Evolutionary conservation across 331 rosid genomes (phyloP), one percentile per base, ranked within the genome.

Genomic region (Pyrus hybrid): DNA sequence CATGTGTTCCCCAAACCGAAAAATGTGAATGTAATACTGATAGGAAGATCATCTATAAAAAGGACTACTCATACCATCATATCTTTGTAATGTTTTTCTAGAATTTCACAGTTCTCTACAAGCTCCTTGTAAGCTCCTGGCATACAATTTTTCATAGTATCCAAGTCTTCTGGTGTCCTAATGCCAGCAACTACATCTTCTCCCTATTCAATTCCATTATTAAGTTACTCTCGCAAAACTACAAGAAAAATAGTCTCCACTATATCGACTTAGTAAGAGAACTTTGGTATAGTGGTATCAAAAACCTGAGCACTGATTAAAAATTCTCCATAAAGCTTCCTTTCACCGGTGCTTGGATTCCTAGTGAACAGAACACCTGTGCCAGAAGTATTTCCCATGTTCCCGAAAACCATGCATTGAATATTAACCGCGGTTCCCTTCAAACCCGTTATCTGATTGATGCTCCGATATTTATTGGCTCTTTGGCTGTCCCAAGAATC

Each of bases 111-210:
- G 70, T 95, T 95, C 85, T 92, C 90, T 74, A 73, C 92, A 49
- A 95, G 97, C 81, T 95, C 99, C 84, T 83, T 79, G 85, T 90
- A 92, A 57, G 99, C 97, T 76, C 86, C 96, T 62, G 97, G 96
- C 97, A 95, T 87, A 85, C 91, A 88, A 70, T 57, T 67, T 80
- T 89, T 88, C 99, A 95, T 95, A 70, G 88, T 79, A 73, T 85
- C 88, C 77, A 95, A 68, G 77, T 91, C 97, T 75, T 92, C 88
- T 14, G 99, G 99, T 53, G 99, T 95, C 85, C 99, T 84, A 73
- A 95, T 92, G 68, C 99, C 99, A 1, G 99, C 97, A 83, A 95
- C 99, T 12, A 95, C 99, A 79, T 95, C 99, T 82, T 95, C 99
- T 79, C 99, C 99, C 99, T 95, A 78, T 84, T 35, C 45, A 73